A percentile compares a stretch with the other conserved stretches of the same genome.
Evolutionary conservation across 495 filamentous ascomycete genomes (phyloP).

Genomic region (Bacidia gigantensis): DNA sequence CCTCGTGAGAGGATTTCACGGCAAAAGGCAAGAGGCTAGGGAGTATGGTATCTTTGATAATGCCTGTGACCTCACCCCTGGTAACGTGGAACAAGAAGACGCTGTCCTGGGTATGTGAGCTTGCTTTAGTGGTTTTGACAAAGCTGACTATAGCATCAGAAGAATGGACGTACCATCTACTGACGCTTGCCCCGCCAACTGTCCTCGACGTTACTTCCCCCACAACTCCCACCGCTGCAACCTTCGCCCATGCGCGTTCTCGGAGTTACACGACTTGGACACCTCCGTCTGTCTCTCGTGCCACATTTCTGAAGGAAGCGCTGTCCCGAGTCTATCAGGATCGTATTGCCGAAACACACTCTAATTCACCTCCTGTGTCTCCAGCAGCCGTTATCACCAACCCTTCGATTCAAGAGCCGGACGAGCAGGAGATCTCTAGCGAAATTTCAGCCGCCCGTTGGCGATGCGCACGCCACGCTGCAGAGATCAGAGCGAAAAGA

Average conservation of each 20-base stretch:
- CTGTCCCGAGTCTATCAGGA: conserved; percentile 45
- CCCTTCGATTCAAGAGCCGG: not conserved
- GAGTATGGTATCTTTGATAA: conserved; percentile 41
- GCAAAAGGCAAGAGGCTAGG: conserved; percentile 40
- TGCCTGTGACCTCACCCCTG: conserved; percentile 27
- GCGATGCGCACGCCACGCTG: conserved; percentile 27
- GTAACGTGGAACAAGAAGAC: conserved; percentile 41
- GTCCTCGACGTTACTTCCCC: conserved; percentile 41
- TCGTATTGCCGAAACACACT: conserved; percentile 23
- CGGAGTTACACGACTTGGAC: conserved; percentile 46
- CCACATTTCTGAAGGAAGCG: conserved; percentile 50
- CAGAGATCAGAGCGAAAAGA: conserved; percentile 29
- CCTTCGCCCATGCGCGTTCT: conserved; percentile 38
- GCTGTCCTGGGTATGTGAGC: conserved; percentile 35
- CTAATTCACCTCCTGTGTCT: conserved; percentile 11
- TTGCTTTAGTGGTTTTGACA: not conserved
- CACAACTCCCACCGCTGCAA: conserved; percentile 30
- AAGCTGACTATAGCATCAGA: conserved; percentile 32
- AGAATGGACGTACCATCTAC: conserved; percentile 49
- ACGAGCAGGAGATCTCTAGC: conserved; percentile 4
- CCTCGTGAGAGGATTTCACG: conserved; percentile 44
- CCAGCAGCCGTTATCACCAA: not conserved
- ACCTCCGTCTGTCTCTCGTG: conserved; percentile 34
- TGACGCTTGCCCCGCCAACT: conserved; percentile 44
- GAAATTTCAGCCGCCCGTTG: conserved; percentile 21